Conservation (phyloP, 805 yeast genomes). For the Zygosaccharomyces bisporus region DNA sequence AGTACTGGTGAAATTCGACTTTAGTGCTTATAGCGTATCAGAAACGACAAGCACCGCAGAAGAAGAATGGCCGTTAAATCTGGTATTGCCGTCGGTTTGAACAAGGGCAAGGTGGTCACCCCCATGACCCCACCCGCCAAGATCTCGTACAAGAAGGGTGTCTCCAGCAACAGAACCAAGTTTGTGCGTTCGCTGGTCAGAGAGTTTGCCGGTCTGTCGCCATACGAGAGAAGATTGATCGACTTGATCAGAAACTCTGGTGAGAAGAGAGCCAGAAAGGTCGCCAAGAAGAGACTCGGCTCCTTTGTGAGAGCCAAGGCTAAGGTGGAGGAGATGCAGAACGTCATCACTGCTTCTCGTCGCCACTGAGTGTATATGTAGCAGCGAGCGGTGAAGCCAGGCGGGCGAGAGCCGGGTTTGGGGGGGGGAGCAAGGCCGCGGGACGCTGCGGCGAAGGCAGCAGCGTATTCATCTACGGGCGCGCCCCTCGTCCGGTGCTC, state of each 20-base stretch:
- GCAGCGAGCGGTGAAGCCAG: constrained; percentile 5
- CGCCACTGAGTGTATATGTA: constrained; percentile 57
- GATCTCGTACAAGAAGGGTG: constrained; percentile 95
- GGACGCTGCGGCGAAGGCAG: too few relatives aligned
- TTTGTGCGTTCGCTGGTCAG: constrained; percentile 94
- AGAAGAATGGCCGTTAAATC: constrained; percentile 49
- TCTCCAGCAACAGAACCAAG: constrained; percentile 88
- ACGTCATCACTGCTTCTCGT: constrained; percentile 95
- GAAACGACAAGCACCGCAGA: background rate
- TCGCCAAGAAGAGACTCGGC: constrained; percentile 99
- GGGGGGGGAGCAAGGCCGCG: too few relatives aligned
- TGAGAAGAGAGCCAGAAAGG: constrained; percentile 99
- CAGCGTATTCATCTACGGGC: too few relatives aligned
- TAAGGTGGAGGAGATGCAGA: constrained; percentile 98
- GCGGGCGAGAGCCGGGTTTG: background rate
- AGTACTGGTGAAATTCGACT: background rate
- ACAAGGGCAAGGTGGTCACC: constrained; percentile 98
- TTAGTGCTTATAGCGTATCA: background rate
- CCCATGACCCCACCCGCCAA: constrained; percentile 80
- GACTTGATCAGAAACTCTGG: constrained; percentile 99
- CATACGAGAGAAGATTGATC: constrained; percentile 99
- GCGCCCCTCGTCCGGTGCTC: background rate
- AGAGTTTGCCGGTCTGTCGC: constrained; percentile 98
- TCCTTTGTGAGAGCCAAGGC: constrained; percentile 99
- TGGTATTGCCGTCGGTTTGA: constrained; percentile 95